A percentile compares a stretch with the other conserved stretches of the same genome.
phyloP scores from a whole-genome alignment of 2,329 filamentous ascomycete species.

The Fusarium aywerte region DNA sequence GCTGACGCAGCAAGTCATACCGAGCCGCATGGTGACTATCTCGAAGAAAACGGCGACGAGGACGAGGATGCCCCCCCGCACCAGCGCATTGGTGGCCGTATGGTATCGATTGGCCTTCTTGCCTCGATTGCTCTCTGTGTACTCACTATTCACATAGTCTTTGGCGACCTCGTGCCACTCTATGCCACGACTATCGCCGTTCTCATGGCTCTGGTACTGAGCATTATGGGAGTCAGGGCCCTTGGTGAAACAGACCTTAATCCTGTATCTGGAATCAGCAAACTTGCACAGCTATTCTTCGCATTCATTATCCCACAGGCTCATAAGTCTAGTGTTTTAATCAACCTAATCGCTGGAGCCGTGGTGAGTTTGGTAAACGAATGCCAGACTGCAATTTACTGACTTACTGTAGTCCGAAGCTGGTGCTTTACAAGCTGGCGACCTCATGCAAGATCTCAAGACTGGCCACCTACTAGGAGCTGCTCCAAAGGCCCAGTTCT shows the following conservation, averaged over 20 bases:
- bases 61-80: constrained; percentile 84
- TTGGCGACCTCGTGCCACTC: constrained; percentile 83
- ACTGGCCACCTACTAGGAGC: constrained; percentile 94
- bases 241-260: constrained; percentile 91
- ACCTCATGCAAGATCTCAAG: constrained; percentile 97
- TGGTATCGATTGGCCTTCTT: constrained; percentile 79
- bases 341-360: constrained; percentile 93
- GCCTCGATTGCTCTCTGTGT: constrained; percentile 84
- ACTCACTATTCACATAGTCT: constrained; percentile 81
- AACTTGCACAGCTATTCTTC: constrained; percentile 95
- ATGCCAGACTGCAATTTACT: not conserved
- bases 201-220: constrained; percentile 80
- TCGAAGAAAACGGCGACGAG: constrained; percentile 54
- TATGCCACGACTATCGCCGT: constrained; percentile 82
- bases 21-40: constrained; percentile 20
- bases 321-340: constrained; percentile 86
- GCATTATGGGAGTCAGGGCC: constrained; percentile 78
- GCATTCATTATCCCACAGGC: constrained; percentile 85
- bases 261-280: constrained; percentile 95
- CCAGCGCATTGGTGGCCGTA: constrained; percentile 79
- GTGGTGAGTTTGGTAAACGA: constrained; percentile 59
- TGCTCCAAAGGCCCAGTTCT: constrained; percentile 94
- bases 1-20: not conserved
- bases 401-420: constrained; percentile 53
- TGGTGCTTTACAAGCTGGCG: constrained; percentile 90